These are phyloP conservation scores for Arthroderma uncinatum DNA, from an alignment of 2,329 filamentous ascomycete species.

Conservation along the genomic window DNA sequence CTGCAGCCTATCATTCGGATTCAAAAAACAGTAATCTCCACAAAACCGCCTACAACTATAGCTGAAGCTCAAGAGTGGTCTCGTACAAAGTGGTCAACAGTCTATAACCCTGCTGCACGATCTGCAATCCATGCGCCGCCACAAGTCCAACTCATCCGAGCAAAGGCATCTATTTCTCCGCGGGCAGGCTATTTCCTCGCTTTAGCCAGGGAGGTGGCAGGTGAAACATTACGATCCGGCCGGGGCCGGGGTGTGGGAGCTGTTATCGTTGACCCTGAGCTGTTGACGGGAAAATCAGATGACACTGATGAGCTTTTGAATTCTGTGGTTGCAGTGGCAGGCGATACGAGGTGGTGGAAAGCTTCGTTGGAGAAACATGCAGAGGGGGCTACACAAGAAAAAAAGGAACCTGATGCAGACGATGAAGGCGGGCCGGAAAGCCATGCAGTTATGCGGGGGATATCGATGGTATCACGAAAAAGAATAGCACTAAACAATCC, in stretches of 20 bases:
- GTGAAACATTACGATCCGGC: conserved; percentile 28
- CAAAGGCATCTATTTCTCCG: conserved; percentile 27
- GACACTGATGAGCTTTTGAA: conserved; percentile 26
- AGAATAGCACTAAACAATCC: conserved; percentile 20
- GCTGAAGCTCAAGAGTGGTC: conserved; percentile 35
- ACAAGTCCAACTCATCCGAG: conserved; percentile 26
- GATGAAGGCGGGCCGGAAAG: conserved; percentile 34
- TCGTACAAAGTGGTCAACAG: conserved; percentile 33
- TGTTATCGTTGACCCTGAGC: conserved; percentile 36
- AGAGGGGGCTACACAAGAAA: not conserved
- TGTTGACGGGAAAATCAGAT: conserved; percentile 17
- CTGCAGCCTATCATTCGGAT: conserved; percentile 17
- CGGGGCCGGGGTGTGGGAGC: conserved; percentile 33
- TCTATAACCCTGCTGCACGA: conserved; percentile 36
- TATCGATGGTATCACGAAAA: conserved; percentile 33
- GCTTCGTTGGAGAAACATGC: not conserved
- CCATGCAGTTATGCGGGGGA: conserved; percentile 38
- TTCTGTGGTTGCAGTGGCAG: conserved; percentile 35
- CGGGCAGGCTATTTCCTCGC: conserved; percentile 31
- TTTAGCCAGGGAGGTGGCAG: conserved; percentile 30
- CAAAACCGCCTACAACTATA: conserved; percentile 30
- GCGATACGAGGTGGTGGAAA: conserved; percentile 32
- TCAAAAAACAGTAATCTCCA: conserved; percentile 29
- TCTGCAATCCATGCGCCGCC: conserved; percentile 34
- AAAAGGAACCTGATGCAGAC: conserved; percentile 20